A percentile compares a stretch with the other conserved stretches of the same genome.
phyloP scores from a whole-genome alignment of 306 rosid species.

The Macrotyloma uniflorum region DNA sequence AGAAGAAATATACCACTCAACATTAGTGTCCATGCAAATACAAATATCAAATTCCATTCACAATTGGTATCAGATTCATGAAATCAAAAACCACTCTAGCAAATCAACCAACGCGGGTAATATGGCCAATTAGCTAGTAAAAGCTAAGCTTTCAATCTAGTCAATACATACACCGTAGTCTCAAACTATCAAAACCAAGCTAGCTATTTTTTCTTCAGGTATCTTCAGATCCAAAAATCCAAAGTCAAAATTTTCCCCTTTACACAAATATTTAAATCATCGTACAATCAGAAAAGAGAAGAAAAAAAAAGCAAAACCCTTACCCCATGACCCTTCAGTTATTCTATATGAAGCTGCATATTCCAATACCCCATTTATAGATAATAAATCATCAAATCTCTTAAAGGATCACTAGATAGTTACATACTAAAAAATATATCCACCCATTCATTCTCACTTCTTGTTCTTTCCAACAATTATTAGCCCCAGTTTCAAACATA shows the following conservation, averaged over 20 bases:
- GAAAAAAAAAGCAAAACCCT: neutral
- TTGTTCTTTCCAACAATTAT: neutral
- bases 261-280: slow-evolving; percentile 12
- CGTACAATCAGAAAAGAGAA: neutral
- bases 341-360: slow-evolving; percentile 27
- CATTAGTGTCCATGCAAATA: slow-evolving; percentile 2
- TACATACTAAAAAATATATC: neutral
- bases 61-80: slow-evolving; percentile 11
- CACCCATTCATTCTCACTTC: neutral
- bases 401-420: neutral
- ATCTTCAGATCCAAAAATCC: slow-evolving; percentile 34
- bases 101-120: slow-evolving; percentile 4
- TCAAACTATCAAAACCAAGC: slow-evolving; percentile 29
- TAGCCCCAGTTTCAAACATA: slow-evolving; percentile 26
- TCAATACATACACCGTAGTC: slow-evolving; percentile 11
- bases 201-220: slow-evolving; percentile 11
- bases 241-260: slow-evolving; percentile 9
- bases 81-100: slow-evolving; percentile 21
- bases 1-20: slow-evolving; percentile 14
- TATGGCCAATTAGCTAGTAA: slow-evolving; percentile 10
- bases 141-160: slow-evolving; percentile 33
- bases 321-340: slow-evolving; percentile 25
- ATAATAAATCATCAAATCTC: slow-evolving; percentile 29
- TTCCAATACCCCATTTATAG: slow-evolving; percentile 16
- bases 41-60: slow-evolving; percentile 4